Evolutionary conservation across 2,329 filamentous ascomycete genomes (phyloP).

Genomic region (Cladosporium sp.): DNA sequence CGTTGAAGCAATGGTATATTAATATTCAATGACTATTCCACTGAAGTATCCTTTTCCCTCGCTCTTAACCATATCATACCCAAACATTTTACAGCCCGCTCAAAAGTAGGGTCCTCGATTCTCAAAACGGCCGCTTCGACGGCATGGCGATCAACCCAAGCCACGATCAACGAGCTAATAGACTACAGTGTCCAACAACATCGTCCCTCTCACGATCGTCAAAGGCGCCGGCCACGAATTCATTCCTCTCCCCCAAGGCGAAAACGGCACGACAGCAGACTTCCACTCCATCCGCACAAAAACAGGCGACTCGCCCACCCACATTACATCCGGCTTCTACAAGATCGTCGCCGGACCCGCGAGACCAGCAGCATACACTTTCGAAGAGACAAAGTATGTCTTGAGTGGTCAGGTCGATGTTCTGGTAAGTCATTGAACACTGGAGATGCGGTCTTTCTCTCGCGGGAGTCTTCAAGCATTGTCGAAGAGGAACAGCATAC

Average conservation of each 20-base stretch:
- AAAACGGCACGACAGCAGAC: constrained; percentile 14
- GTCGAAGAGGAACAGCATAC: too few species aligned
- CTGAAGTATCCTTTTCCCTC: too few species aligned
- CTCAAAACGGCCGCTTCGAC: too few species aligned
- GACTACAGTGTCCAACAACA: constrained; percentile 1
- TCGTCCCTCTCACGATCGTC: constrained; percentile 21
- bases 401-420: constrained; percentile 21
- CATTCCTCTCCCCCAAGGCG: constrained; percentile 17
- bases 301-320: constrained; percentile 15
- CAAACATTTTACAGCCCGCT: too few species aligned
- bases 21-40: too few species aligned
- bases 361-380: constrained; percentile 15
- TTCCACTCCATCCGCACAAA: constrained; percentile 21
- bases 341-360: constrained; percentile 18
- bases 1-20: too few species aligned
- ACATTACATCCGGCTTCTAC: constrained; percentile 21
- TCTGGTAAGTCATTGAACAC: constrained; percentile 2
- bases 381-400: constrained; percentile 21
- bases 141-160: too few species aligned
- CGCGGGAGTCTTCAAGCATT: too few species aligned
- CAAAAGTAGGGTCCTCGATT: too few species aligned
- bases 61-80: too few species aligned
- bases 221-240: constrained; percentile 19
- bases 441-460: background rate
- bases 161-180: too few species aligned